These are phyloP conservation scores for Vitis rotundifolia DNA, from an alignment of 164 flowering plant species.

Conservation along the genomic window DNA sequence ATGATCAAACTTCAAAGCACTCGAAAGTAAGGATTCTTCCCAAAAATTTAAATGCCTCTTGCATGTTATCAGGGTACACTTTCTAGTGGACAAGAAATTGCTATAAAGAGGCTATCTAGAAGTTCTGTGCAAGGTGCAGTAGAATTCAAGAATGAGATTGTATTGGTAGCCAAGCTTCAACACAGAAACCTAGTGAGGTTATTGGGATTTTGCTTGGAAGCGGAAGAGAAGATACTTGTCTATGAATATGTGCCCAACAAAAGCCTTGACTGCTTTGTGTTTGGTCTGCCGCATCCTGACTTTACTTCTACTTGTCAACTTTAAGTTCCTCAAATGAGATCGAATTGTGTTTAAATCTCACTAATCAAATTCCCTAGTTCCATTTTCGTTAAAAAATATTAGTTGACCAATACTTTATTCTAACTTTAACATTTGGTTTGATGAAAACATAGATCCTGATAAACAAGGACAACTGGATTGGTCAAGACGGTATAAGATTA, in stretches of 20 bases:
- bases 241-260: slow-evolving; percentile 42
- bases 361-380: no score
- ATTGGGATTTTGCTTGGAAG: slow-evolving; percentile 32
- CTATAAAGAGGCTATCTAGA: slow-evolving; percentile 41
- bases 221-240: slow-evolving; percentile 35
- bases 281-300: slow-evolving; percentile 15
- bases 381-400: no score
- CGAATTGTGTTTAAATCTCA: no score
- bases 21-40: no score
- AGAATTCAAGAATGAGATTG: slow-evolving; percentile 37
- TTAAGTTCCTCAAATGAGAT: no score
- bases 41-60: neutral
- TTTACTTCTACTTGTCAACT: neutral
- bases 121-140: slow-evolving; percentile 34
- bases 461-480: slow-evolving; percentile 35
- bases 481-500: slow-evolving; percentile 12
- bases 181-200: slow-evolving; percentile 33
- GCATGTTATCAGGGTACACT: slow-evolving; percentile 29
- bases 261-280: slow-evolving; percentile 41
- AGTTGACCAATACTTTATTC: neutral
- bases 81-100: slow-evolving; percentile 29
- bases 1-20: neutral
- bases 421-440: neutral
- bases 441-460: slow-evolving; percentile 26
- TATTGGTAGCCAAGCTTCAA: slow-evolving; percentile 32